phyloP scores from a whole-genome alignment of 257 asterid genomes.

The Solanum bulbocastanum region DNA sequence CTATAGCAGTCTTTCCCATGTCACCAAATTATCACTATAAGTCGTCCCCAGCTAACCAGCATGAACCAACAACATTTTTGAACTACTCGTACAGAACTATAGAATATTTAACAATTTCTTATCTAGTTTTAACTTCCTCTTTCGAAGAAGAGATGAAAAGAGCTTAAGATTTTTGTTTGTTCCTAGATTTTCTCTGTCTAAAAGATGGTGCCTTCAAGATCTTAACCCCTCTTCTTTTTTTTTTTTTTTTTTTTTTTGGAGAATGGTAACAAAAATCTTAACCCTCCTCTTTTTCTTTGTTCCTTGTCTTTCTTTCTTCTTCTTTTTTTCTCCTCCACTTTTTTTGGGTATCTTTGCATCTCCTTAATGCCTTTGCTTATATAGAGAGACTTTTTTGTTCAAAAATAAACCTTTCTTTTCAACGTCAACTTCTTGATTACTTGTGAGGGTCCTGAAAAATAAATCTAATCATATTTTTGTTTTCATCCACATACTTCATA shows the following conservation, averaged over 20 bases:
- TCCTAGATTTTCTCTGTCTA: neutral
- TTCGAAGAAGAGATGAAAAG: neutral
- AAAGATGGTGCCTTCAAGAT: neutral
- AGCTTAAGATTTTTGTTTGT: neutral
- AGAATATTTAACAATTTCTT: neutral
- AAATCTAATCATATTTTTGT: neutral
- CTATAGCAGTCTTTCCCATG: neutral
- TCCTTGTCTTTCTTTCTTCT: neutral
- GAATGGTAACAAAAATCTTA: neutral
- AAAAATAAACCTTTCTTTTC: neutral
- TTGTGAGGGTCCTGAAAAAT: neutral
- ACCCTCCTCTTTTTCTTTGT: neutral
- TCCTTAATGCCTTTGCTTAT: neutral
- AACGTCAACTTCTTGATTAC: neutral
- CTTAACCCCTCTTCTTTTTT: constrained; percentile 1
- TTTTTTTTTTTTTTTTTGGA: neutral
- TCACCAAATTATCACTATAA: neutral
- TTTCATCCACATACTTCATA: neutral
- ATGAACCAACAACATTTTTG: neutral
- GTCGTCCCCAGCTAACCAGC: neutral
- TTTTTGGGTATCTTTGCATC: neutral
- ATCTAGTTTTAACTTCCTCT: neutral
- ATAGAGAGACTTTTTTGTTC: neutral
- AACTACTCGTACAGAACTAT: neutral
- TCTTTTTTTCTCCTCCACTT: neutral